These are phyloP conservation scores for Thuidium tamariscinum DNA, from an alignment of 225 moss, liverwort and hornwort species.

Conservation along the genomic window DNA sequence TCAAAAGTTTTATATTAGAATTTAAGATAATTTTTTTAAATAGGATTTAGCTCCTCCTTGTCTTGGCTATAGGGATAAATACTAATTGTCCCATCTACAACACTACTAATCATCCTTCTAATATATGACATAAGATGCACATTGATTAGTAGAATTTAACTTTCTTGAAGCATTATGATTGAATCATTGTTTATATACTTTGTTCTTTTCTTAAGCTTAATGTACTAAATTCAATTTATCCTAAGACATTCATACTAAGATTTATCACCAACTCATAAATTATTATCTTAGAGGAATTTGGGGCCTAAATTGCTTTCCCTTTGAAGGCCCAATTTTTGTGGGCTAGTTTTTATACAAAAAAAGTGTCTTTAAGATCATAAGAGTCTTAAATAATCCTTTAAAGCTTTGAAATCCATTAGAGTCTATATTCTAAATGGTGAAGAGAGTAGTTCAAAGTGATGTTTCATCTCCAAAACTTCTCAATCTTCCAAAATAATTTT, in stretches of 20 bases:
- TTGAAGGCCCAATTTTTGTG: rapidly evolving
- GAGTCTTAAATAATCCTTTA: not conserved
- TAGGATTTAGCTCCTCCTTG: not conserved
- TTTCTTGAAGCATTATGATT: not conserved
- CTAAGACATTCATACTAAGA: not conserved
- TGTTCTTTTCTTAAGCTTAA: not conserved
- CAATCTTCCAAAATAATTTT: not conserved
- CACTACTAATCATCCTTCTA: rapidly evolving
- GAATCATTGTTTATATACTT: not conserved
- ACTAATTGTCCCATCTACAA: not conserved
- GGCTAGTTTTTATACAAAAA: rapidly evolving
- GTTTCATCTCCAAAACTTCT: not conserved
- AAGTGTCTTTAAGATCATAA: not conserved
- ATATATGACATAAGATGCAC: not conserved
- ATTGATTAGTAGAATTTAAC: not conserved
- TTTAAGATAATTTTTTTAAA: too few relatives aligned
- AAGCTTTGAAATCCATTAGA: not conserved
- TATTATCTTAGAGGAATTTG: too few relatives aligned
- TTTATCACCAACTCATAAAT: not conserved
- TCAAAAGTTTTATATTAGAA: not conserved
- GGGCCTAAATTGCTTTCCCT: too few relatives aligned
- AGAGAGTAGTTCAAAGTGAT: not conserved
- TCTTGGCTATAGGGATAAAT: not conserved
- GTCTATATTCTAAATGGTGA: not conserved
- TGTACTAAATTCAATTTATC: not conserved